phyloP scores from a whole-genome alignment of 495 filamentous ascomycete genomes.

The Lasiosphaeris hirsuta region DNA sequence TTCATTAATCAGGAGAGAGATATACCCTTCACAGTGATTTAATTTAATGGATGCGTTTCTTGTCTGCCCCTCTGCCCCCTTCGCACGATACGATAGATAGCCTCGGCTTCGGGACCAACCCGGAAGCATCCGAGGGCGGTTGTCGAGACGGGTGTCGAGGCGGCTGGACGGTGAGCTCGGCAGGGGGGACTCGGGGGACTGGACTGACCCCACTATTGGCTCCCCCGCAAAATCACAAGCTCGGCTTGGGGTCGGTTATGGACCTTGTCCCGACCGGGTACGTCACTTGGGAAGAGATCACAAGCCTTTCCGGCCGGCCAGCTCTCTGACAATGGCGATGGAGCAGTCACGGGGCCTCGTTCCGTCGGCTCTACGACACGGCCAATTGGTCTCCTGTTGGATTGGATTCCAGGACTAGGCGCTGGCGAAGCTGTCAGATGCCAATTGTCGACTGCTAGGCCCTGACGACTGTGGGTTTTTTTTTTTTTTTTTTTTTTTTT shows the following conservation, averaged over 20 bases:
- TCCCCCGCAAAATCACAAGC: constrained; percentile 55
- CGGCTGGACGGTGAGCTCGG: constrained; percentile 11
- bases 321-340: neutral
- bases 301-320: constrained; percentile 22
- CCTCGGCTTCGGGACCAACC: constrained; percentile 23
- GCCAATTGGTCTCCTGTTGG: too few species aligned
- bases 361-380: neutral
- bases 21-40: too few species aligned
- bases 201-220: neutral
- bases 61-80: too few species aligned
- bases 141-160: too few species aligned
- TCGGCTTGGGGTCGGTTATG: constrained; percentile 46
- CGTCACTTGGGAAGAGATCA: constrained; percentile 29
- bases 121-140: constrained; percentile 29
- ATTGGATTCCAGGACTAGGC: neutral
- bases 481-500: too few species aligned
- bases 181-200: neutral
- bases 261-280: constrained; percentile 1
- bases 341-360: neutral
- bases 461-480: neutral
- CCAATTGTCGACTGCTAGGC: neutral
- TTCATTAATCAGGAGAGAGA: neutral
- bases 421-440: neutral
- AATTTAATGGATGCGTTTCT: too few species aligned
- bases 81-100: constrained; percentile 2